Evolutionary conservation across 345 rosid species (phyloP), one percentile per base, ranked within the genome.

Genomic region (Viola odorata): DNA sequence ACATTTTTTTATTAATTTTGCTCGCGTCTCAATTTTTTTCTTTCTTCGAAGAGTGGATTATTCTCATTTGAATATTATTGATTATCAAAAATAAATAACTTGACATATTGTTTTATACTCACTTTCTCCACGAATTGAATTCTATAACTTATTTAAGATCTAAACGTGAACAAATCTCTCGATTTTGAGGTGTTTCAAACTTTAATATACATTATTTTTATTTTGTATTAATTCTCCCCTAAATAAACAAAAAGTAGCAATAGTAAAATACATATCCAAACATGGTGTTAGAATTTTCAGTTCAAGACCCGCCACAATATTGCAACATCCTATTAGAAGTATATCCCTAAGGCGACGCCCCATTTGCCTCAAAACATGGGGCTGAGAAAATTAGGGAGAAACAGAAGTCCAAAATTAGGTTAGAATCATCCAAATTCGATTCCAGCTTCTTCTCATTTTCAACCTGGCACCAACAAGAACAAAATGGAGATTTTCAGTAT

Each of bases 401-500:
- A 71, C 69, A 37, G 37, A 40, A 38, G 8, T 65, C 87, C 67
- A 82, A 67, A 73, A 73, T 71, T 82, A 81, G 85, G 60, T 11
- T 61, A 17, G 64, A 23, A 47, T 52, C 8, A 37, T 45, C 74
- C 75, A 64, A 49, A 64, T 48, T 57, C 59, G 8, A 49, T 14
- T 48, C 57, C 32, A 23, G 32, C 32, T 23, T 23, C n/a, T 17
- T 38, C 51, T 66, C 40, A 45, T 54, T 17, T 50, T 67, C 61
- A 40, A 53, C 53, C 17, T 57, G 37, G 53, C 15, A 60, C 39
- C 41, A 56, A 68, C 55, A 54, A 17, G 17, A 37, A 54, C 50
- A 37, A 55, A 16, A 70, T 73, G 76, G 72, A 55, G 56, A 56
- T 67, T 57, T 32, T 45, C 64, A 32, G 40, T 58, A 13, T 13